Evolutionary conservation across 352 stramenopile species (phyloP), one percentile per base, ranked within the genome.

Genomic region (Globisporangium polare): DNA sequence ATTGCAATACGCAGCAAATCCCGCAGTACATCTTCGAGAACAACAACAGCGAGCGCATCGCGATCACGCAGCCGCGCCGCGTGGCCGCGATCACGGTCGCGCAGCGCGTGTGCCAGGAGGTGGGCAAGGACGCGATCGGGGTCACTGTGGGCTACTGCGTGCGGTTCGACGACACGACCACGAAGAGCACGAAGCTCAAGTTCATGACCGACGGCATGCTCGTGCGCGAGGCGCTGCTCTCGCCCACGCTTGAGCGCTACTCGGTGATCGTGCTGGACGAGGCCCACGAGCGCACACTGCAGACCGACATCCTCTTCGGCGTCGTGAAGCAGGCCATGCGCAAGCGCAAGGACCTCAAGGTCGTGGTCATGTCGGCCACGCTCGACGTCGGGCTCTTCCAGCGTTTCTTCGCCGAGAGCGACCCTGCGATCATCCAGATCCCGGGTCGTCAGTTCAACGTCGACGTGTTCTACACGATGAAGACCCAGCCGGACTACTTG

Each of bases 311-410:
- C 58, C 69, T 97, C 39, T 92, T 92, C 63, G 75, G 83, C 7
- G 92, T 98, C 64, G 79, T 94, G 50, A 92, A 94, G 74, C 82
- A 77, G 18, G 90, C 89, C 22, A 73, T 95, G 70, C 68, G 86
- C 42, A 88, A 85, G 62, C 81, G 88, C 37, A 84, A 76, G 42
- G 78, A 95, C 58, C 75, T 99, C n/a, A 94, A 92, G 60, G 86
- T 99, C 12, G 86, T 99, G 27, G 93, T 99, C 61, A 99, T 99
- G 96, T 99, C 93, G n/a, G 97, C 97, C 43, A 99, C 97, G 35
- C 75, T 99, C 26, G 92, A 99, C 63, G 88, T 98, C 29, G 71
- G 81, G 53, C 83, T 97, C 5, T 99, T 99, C 74, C 69, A 84
- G 53, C 68, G 68, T 13, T 99, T 98, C 70, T 99, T 99, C 72